Conservation (phyloP, 805 yeast species). For the Nadsonia fulvescens region DNA sequence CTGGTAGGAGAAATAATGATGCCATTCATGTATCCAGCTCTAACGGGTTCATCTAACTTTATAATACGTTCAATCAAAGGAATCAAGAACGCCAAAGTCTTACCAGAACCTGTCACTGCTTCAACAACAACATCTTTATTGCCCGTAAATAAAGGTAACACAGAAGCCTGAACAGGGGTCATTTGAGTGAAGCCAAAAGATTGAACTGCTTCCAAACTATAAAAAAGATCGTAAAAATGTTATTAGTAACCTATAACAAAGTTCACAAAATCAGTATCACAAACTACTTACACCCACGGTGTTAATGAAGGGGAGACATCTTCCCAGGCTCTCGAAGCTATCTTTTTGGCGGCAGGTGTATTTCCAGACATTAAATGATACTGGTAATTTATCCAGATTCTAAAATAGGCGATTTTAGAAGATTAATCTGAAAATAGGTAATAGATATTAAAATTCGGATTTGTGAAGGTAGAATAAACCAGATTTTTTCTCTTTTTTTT, state of each 20-base stretch:
- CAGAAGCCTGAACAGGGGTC: conserved; percentile 97
- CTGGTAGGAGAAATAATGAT: conserved; percentile 56
- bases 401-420: too few species aligned
- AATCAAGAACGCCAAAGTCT: conserved; percentile 74
- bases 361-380: too few species aligned
- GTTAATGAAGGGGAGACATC: conserved; percentile 32
- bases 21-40: conserved; percentile 49
- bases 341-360: too few species aligned
- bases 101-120: conserved; percentile 97
- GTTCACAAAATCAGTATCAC: conserved; percentile 2
- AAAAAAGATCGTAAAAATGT: neutral
- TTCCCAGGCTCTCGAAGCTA: conserved; percentile 42
- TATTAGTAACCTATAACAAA: neutral
- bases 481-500: too few species aligned
- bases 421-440: too few species aligned
- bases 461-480: too few species aligned
- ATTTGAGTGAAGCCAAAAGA: conserved; percentile 59
- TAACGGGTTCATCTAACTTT: conserved; percentile 13
- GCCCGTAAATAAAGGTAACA: conserved; percentile 65
- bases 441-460: too few species aligned
- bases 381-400: too few species aligned
- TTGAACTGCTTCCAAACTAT: conserved; percentile 37
- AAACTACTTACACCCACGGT: conserved; percentile 40
- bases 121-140: conserved; percentile 94
- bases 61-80: conserved; percentile 59